Base-by-base conservation (phyloP, 2,329 filamentous ascomycete species). In the Coniochaeta sp. region DNA sequence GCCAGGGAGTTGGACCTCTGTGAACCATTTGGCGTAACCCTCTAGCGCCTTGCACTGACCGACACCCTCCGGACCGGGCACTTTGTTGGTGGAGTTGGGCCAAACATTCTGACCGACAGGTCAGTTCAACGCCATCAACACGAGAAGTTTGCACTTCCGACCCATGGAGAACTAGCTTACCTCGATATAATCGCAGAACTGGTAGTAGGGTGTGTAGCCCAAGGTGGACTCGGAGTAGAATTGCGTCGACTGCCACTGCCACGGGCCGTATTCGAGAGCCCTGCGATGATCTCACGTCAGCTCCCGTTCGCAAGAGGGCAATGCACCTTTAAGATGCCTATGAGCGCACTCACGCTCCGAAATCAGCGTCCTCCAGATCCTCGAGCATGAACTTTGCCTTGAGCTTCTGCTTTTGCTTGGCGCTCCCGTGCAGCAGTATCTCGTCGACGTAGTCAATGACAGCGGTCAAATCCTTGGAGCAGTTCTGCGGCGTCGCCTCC, bases 221-320 rank as follows among this genome's bases (percentile, higher is more conserved):
- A 57, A 28, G 11, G 54, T 57, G 6, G 28, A 34, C 54, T 57
- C 54, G 54, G 31, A 28, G 31, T 57, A 57, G 54, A 57, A 57
- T n/a, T 57, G 72, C 73, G 65, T 76, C 77, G 67, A 85, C 67
- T 86, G 83, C 81, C 83, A 86, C 7, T 77, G 66, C 75, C 78
- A 84, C 0, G 82, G 83, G 1, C 81, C 83, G 57, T 79, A 79
- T 65, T 80, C 74, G 33, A 86, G 72, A 1, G 78, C 80, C 58
- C 76, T 77, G 59, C 54, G 28, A 57, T 6, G 4, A 31, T 16
- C n/a, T 22, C 26, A 26, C 24, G 31, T 57, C 54, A 57, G 34
- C 12, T n/a, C 19, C 19, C n/a, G 31, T 14, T 47, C 16, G 38
- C 36, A 40, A 9, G 31, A 40, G 9, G 9, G 6, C 22, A 47